Conservation (phyloP, 805 yeast species). For the Huiozyma sinensis region DNA sequence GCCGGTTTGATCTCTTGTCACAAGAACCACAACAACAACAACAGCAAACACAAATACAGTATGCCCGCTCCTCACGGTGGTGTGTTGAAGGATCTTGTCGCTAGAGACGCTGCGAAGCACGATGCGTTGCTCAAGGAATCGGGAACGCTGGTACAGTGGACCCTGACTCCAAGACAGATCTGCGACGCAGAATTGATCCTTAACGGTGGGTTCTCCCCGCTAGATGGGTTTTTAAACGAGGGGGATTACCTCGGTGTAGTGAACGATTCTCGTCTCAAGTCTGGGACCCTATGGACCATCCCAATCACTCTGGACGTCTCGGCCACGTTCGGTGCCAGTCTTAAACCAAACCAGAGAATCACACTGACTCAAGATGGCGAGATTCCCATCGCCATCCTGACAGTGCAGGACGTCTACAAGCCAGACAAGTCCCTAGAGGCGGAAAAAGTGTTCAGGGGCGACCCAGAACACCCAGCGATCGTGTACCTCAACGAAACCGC, state of each 20-base stretch:
- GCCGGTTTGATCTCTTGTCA: background rate
- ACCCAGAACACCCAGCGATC: constrained; percentile 92
- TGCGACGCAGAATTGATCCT: constrained; percentile 88
- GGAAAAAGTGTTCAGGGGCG: constrained; percentile 82
- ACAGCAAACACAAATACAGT: background rate
- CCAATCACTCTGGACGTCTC: constrained; percentile 84
- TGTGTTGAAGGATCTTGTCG: constrained; percentile 68
- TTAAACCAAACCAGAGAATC: constrained; percentile 49
- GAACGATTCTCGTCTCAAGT: constrained; percentile 53
- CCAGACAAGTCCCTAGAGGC: constrained; percentile 81
- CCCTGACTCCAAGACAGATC: constrained; percentile 73
- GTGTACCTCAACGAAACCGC: constrained; percentile 60
- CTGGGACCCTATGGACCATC: constrained; percentile 80
- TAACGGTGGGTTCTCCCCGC: constrained; percentile 89
- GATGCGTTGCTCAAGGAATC: constrained; percentile 49
- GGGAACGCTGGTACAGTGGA: constrained; percentile 30
- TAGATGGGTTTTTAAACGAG: constrained; percentile 53
- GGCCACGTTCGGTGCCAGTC: constrained; percentile 35
- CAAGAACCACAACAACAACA: background rate
- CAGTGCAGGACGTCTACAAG: constrained; percentile 65
- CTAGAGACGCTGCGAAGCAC: constrained; percentile 63
- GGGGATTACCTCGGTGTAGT: constrained; percentile 59
- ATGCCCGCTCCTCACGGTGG: constrained; percentile 91
- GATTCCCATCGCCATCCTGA: constrained; percentile 67
- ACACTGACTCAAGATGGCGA: constrained; percentile 76